Evolutionary conservation across 2,329 filamentous ascomycete genomes (phyloP), one percentile per base, ranked within the genome.

Genomic region (Calycina marina): DNA sequence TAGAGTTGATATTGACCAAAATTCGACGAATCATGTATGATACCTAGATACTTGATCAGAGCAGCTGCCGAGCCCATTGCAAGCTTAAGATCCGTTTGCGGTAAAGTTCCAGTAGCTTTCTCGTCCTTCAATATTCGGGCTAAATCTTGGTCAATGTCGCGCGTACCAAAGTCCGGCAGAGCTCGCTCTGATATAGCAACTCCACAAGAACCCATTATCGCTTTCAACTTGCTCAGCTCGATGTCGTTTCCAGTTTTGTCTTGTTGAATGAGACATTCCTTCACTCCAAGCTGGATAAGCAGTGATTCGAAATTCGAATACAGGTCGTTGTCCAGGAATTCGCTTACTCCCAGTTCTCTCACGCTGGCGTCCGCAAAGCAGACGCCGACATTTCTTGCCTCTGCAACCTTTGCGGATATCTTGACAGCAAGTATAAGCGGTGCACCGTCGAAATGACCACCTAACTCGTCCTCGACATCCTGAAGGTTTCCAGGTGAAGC

Each of bases 301-400:
- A 98, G 67, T 3, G 86, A 85, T 59, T 98, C 90, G 44, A 98
- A 92, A 55, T 98, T 98, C 32, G 88, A 96, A 60, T 92, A 98
- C 6, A 94, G 66, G 52, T 98, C 90, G 51, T 96, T 98, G 63
- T 98, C 90, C n/a, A 93, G 70, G 44, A 98, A 98, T 53, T 98
- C 92, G 62, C 83, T 93, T 33, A 98, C 85, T 6, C 90, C 90
- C 2, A 98, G 68, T 60, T 98, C 90, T 31, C 90, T 71, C 15
- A 96, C 88, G 44, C 84, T 94, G 1, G 92, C 90, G 62, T 98
- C 90, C 5, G 90, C 92, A 52, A 98, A 98, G 58, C 90, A 96
- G 4, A 98, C 88, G 6, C 90, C 90, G 0, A 98, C 79, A 42
- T 71, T 82, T 28, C 90, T 70, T 4, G 79, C 82, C 54, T 96